A percentile compares a stretch with the other conserved stretches of the same genome.
Conservation (phyloP, 495 filamentous ascomycete species). For the Neurospora tetraspora region DNA sequence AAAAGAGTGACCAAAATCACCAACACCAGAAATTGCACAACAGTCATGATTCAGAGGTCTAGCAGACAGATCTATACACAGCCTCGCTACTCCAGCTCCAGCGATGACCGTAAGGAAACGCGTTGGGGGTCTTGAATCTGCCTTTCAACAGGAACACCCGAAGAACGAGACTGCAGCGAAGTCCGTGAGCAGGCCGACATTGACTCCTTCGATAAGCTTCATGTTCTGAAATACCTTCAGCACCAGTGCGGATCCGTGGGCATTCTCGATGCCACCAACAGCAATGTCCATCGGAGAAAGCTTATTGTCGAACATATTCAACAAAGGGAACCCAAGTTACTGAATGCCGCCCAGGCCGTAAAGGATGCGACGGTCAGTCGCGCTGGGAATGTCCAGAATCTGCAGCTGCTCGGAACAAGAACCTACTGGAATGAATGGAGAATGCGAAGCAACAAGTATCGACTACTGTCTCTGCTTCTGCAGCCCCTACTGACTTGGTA, state of each 20-base stretch:
- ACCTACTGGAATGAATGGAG: background rate
- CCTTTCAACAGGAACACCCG: slow-evolving; percentile 30
- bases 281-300: slow-evolving; percentile 74
- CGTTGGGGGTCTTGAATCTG: background rate
- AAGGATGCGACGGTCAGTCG: background rate
- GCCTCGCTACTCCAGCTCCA: background rate
- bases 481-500: background rate
- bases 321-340: slow-evolving; percentile 65
- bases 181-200: slow-evolving; percentile 84
- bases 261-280: slow-evolving; percentile 96
- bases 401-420: background rate
- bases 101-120: background rate
- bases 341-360: background rate
- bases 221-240: slow-evolving; percentile 69
- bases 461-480: background rate
- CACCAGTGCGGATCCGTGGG: slow-evolving; percentile 78
- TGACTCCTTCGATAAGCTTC: slow-evolving; percentile 75
- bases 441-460: background rate
- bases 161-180: slow-evolving; percentile 71
- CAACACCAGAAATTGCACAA: background rate
- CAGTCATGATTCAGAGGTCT: background rate
- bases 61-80: background rate
- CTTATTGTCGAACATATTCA: slow-evolving; percentile 75
- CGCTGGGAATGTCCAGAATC: background rate
- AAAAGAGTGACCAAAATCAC: background rate